Evolutionary conservation across 495 filamentous ascomycete species (phyloP), one percentile per base, ranked within the genome.

Genomic region (Xanthoparmelia taractica): DNA sequence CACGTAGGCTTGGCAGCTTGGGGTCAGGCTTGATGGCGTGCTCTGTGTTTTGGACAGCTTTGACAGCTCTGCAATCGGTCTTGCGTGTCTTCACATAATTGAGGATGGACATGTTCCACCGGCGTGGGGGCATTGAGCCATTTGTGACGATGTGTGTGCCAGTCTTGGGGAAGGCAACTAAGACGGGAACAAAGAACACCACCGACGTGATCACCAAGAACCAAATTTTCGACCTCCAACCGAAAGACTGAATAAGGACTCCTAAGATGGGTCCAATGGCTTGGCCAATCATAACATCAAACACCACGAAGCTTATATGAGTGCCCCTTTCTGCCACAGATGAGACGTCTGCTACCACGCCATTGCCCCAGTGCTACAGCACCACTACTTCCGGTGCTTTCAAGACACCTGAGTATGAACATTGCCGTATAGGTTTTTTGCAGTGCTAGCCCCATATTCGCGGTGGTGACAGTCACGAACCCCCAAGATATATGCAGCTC

Each of bases 201-300:
- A 74, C 73, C 0, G 77, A 74, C 37, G 84, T 67, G 54, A 90
- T 88, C 55, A 79, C 77, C 36, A 89, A 76, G 65, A 91, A 90
- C 86, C 86, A 90, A 69, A 91, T 92, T 43, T 88, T 87, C 54
- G 81, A 77, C 31, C 82, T 68, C 88, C 87, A 92, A 0, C 85
- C 86, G 0, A 90, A 74, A 48, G 80, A 87, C 34, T 87, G 77
- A 13, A 77, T 73, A 1, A 90, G 72, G 0, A 89, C 61, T 0
- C 88, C 87, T 25, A 91, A 76, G 0, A 88, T 77, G 0, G 85
- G 86, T 2, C 82, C 84, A 7, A 88, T 60, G 0, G 82, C 75
- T 3, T 83, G 81, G 0, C 81, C 83, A 7, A 8, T 75, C 45
- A 23, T 31, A 47, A 2, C 12, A 67, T 82, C 80, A 0, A 75